Conservation (phyloP, 768 basidiomycete genomes). For the Sarcodon aspratus region DNA sequence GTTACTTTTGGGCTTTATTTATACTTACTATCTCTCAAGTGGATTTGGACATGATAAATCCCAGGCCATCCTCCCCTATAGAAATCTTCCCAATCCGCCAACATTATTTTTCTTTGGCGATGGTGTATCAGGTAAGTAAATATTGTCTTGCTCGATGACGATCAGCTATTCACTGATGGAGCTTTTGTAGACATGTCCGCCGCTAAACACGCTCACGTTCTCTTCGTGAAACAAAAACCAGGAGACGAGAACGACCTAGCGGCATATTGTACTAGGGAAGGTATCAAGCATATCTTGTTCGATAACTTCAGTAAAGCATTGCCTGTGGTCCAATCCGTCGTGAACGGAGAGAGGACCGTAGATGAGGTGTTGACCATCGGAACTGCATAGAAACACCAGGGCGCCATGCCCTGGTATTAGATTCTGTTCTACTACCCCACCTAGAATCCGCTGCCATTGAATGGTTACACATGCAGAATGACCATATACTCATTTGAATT, state of each 20-base stretch:
- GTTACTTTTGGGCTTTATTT: neutral
- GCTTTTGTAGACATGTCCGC: constrained; percentile 70
- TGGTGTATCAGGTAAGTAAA: constrained; percentile 75
- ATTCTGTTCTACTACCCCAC: too few species aligned
- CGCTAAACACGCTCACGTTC: constrained; percentile 80
- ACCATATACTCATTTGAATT: too few species aligned
- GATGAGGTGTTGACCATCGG: constrained; percentile 30
- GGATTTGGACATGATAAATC: constrained; percentile 95
- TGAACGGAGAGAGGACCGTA: constrained; percentile 55
- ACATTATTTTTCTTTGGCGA: constrained; percentile 96
- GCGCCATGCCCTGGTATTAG: too few species aligned
- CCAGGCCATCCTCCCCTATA: constrained; percentile 86
- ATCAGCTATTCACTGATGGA: neutral
- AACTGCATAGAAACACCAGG: constrained; percentile 1
- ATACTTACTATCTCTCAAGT: constrained; percentile 24
- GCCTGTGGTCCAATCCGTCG: constrained; percentile 51
- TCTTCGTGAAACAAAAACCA: constrained; percentile 84
- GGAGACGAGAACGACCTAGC: constrained; percentile 82
- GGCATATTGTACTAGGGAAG: constrained; percentile 67
- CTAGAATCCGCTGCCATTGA: too few species aligned
- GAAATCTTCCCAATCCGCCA: constrained; percentile 56
- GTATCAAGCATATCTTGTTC: constrained; percentile 75
- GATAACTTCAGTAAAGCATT: constrained; percentile 55
- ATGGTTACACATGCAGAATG: too few species aligned
- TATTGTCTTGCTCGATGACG: neutral